phyloP scores from a whole-genome alignment of 2,329 filamentous ascomycete species.

The Diaporthe amygdali region DNA sequence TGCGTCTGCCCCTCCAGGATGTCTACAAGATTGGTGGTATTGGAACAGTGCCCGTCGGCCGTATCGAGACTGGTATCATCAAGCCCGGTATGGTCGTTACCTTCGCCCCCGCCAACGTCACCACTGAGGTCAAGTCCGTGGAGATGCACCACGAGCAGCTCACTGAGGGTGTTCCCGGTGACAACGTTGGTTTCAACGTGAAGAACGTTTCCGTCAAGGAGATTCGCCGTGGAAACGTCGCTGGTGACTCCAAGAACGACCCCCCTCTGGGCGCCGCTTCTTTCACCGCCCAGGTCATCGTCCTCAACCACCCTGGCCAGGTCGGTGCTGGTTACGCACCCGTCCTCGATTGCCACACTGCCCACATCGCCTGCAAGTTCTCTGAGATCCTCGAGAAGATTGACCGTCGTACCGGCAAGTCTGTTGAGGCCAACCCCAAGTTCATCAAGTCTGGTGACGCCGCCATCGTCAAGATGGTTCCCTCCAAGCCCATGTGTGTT shows the following conservation, averaged over 20 bases:
- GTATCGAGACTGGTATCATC: constrained; percentile 99
- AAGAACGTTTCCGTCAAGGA: constrained; percentile 99
- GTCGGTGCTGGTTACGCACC: constrained; percentile 98
- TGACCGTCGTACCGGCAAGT: constrained; percentile 99
- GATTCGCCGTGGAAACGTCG: constrained; percentile 99
- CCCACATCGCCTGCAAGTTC: constrained; percentile 99
- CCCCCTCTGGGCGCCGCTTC: constrained; percentile 86
- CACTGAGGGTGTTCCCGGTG: constrained; percentile 90
- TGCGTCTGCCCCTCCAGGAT: constrained; percentile 99
- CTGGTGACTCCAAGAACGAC: constrained; percentile 99
- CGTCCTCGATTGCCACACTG: constrained; percentile 99
- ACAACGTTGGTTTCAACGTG: constrained; percentile 99
- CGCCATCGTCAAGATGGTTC: constrained; percentile 99
- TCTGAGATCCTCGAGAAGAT: constrained; percentile 99
- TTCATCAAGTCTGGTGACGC: constrained; percentile 99
- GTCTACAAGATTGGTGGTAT: constrained; percentile 99
- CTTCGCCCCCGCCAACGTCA: constrained; percentile 98
- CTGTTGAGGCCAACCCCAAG: constrained; percentile 89
- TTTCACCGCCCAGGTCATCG: constrained; percentile 99
- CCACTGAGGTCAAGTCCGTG: constrained; percentile 99
- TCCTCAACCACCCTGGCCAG: constrained; percentile 99
- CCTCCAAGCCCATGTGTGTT: constrained; percentile 99
- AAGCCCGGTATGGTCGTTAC: constrained; percentile 93
- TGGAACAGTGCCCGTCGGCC: constrained; percentile 98
- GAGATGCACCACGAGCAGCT: constrained; percentile 99